These are phyloP conservation scores for Tuber indicum DNA, from an alignment of 495 filamentous ascomycete genomes.

Conservation along the genomic window DNA sequence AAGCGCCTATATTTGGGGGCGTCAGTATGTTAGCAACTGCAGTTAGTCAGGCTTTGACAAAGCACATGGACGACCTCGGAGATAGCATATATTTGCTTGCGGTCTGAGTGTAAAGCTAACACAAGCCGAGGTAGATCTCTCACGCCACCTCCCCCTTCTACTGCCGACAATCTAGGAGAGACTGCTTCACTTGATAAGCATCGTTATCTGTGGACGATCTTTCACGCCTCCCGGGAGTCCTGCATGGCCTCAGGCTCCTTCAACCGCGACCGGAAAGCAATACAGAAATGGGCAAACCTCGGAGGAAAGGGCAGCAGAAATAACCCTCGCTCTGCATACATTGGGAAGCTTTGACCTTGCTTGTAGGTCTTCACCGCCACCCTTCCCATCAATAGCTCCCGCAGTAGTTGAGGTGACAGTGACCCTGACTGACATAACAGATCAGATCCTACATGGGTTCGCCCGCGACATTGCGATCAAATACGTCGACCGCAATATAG, in stretches of 20 bases:
- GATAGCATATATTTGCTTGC: slow-evolving; percentile 96
- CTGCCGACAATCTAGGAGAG: slow-evolving; percentile 88
- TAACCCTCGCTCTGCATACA: slow-evolving; percentile 85
- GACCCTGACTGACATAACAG: slow-evolving; percentile 41
- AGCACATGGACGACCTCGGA: slow-evolving; percentile 91
- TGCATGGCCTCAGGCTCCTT: slow-evolving; percentile 55
- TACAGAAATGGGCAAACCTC: slow-evolving; percentile 65
- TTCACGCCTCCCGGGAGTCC: slow-evolving; percentile 89
- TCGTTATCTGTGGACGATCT: slow-evolving; percentile 81
- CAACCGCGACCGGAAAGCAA: slow-evolving; percentile 78
- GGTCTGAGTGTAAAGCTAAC: slow-evolving; percentile 86
- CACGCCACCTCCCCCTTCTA: slow-evolving; percentile 93
- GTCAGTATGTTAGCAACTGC: slow-evolving; percentile 93
- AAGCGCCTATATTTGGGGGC: slow-evolving; percentile 92
- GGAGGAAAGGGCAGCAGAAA: slow-evolving; percentile 75
- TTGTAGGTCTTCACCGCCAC: slow-evolving; percentile 43
- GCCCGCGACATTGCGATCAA: slow-evolving; percentile 96
- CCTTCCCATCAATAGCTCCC: slow-evolving; percentile 1
- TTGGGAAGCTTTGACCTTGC: slow-evolving; percentile 95
- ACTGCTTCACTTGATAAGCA: slow-evolving; percentile 87
- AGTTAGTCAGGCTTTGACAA: slow-evolving; percentile 91
- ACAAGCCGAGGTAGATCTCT: slow-evolving; percentile 94
- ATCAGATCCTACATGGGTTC: slow-evolving; percentile 92
- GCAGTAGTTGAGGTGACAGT: neutral
- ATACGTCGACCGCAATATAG: slow-evolving; percentile 88